Conservation (phyloP, 768 basidiomycete genomes). For the Hypsizygus marmoreus region DNA sequence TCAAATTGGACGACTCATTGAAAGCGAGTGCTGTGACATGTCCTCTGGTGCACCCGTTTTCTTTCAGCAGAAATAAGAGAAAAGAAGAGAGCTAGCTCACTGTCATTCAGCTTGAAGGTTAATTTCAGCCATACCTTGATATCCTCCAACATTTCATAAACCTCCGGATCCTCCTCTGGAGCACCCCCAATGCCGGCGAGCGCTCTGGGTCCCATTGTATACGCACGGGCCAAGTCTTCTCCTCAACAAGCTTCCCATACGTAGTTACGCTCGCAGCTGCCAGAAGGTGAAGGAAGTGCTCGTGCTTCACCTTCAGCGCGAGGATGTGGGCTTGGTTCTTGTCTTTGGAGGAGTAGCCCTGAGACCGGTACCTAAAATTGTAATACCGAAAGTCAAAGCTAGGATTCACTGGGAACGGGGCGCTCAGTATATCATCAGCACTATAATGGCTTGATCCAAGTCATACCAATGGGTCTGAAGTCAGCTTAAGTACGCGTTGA, state of each 20-base stretch:
- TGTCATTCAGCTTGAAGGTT: slow-evolving; percentile 11
- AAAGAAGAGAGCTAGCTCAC: no score
- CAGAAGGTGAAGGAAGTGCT: slow-evolving; percentile 13
- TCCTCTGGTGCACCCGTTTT: no score
- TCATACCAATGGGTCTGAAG: slow-evolving; percentile 18
- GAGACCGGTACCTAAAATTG: slow-evolving; percentile 13
- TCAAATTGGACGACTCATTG: no score
- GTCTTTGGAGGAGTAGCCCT: slow-evolving; percentile 17
- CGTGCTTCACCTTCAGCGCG: slow-evolving; percentile 20
- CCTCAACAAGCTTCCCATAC: slow-evolving; percentile 10
- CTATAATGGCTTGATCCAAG: slow-evolving; percentile 21
- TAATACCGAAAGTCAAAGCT: no score
- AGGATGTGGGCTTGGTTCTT: slow-evolving; percentile 13
- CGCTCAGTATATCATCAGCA: slow-evolving; percentile 19
- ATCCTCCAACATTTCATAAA: slow-evolving; percentile 10
- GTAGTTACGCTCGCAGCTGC: slow-evolving; percentile 10
- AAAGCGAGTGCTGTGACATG: no score
- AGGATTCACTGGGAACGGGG: no score
- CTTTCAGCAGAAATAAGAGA: no score
- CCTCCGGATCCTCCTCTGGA: slow-evolving; percentile 15
- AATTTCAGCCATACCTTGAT: no score
- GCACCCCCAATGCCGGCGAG: slow-evolving; percentile 7
- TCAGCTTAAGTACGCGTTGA: slow-evolving; percentile 14
- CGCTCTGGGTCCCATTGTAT: slow-evolving; percentile 19
- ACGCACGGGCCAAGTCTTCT: slow-evolving; percentile 13